Conservation (phyloP, 768 basidiomycete species). For the Auricularia sp. region DNA sequence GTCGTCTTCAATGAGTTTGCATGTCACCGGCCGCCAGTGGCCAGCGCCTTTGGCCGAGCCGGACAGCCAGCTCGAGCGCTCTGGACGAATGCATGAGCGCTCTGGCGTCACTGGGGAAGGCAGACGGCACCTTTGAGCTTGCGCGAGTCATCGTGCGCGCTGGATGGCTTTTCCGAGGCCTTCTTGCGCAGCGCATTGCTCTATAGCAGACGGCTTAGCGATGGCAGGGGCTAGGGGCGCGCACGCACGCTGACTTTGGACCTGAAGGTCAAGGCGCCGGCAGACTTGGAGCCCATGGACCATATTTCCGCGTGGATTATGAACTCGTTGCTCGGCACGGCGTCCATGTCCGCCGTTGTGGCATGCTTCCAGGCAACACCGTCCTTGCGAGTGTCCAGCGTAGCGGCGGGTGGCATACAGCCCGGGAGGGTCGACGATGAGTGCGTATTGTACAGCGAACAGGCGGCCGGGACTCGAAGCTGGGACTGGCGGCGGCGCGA, state of each 20-base stretch:
- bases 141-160: slow-evolving; percentile 34
- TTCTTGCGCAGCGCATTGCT: slow-evolving; percentile 4
- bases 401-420: not conserved
- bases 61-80: slow-evolving; percentile 61
- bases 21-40: slow-evolving; percentile 66
- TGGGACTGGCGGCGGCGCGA: too few species aligned
- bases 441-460: too few species aligned
- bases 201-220: not conserved
- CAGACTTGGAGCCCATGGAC: not conserved
- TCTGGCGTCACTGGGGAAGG: slow-evolving; percentile 2
- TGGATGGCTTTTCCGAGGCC: slow-evolving; percentile 17
- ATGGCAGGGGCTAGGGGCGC: not conserved
- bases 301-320: not conserved
- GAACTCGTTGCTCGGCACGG: not conserved
- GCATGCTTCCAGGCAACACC: not conserved
- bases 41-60: slow-evolving; percentile 28
- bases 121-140: slow-evolving; percentile 49
- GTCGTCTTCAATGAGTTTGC: slow-evolving; percentile 59
- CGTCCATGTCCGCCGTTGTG: not conserved
- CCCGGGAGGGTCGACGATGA: not conserved
- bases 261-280: not conserved
- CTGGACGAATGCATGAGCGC: slow-evolving; percentile 24
- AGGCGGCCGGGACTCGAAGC: too few species aligned
- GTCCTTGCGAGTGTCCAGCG: not conserved
- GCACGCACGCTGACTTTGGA: not conserved